Base-by-base conservation (phyloP, 768 basidiomycete genomes). In the Boletus eberwhitei region DNA sequence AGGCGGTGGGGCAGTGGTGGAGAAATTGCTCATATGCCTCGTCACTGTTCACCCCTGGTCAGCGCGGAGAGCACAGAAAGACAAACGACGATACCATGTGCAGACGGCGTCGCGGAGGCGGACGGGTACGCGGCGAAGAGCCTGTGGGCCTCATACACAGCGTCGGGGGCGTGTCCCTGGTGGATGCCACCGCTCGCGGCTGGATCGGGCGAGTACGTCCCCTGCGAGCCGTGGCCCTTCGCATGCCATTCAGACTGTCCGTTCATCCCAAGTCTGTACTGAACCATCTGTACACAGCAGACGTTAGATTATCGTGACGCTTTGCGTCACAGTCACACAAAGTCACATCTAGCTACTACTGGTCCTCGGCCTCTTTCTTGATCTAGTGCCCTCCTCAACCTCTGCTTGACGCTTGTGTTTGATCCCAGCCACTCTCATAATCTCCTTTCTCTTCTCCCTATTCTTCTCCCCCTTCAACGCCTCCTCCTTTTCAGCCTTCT, bases 401-500 rank as follows among this genome's bases (percentile, higher is more conserved):
- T 85, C 86, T 5, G 74, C 70, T 58, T 87, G 82, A 29, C 87
- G 76, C 67, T 90, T 89, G 58, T 70, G 82, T 73, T 87, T 90
- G 68, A 85, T 78, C 34, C 91, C 90, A 16, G 81, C 79, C 35
- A 75, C 67, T 53, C 82, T 76, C 90, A 93, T 90, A 50, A 81
- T 76, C 48, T 86, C 89, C 65, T 88, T 92, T 69, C 82, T 78
- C 72, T 82, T 85, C 71, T 88, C 88, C 68, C 78, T 90, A 31
- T 85, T 85, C 68, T 86, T 91, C 58, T 88, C 86, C 2, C 60
- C 69, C 61, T 80, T 83, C 66, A 67, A 72, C 44, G 71, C 78
- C 60, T 87, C 87, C 59, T 83, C 83, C 72, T 86, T 89, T 61
- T 81, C 88, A 11, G 82, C 70, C 74, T 85, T 89, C 77, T 90